These are phyloP conservation scores for Fusarium metavorans DNA, from an alignment of 2,329 filamentous ascomycete species.

Conservation along the genomic window DNA sequence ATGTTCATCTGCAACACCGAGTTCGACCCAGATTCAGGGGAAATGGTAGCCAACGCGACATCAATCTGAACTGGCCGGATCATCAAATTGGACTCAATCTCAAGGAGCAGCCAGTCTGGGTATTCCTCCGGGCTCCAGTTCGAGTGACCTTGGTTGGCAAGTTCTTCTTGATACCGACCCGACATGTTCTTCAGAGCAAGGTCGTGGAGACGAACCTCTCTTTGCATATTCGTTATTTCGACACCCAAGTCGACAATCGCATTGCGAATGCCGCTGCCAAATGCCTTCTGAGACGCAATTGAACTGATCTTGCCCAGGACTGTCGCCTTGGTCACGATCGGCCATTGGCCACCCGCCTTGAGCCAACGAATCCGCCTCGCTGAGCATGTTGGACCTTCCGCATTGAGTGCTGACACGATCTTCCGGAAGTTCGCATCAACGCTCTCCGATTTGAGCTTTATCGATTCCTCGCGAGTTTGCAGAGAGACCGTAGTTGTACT, in stretches of 20 bases:
- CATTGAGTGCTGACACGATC: slow-evolving; percentile 23
- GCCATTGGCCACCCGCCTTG: slow-evolving; percentile 40
- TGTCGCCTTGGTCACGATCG: slow-evolving; percentile 35
- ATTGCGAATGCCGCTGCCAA: slow-evolving; percentile 40
- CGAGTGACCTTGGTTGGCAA: slow-evolving; percentile 56
- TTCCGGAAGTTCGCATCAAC: slow-evolving; percentile 15
- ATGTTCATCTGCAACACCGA: slow-evolving; percentile 76
- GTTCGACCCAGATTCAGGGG: slow-evolving; percentile 63
- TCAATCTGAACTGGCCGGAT: slow-evolving; percentile 72
- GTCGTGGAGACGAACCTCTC: slow-evolving; percentile 64
- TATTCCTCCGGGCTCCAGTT: slow-evolving; percentile 67
- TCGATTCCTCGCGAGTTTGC: slow-evolving; percentile 9
- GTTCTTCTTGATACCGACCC: slow-evolving; percentile 62
- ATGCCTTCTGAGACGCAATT: slow-evolving; percentile 15
- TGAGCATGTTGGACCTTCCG: slow-evolving; percentile 7
- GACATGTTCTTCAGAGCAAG: slow-evolving; percentile 58
- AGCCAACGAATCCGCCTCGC: slow-evolving; percentile 37
- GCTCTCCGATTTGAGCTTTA: not conserved
- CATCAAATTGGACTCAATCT: slow-evolving; percentile 73
- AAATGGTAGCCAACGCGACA: slow-evolving; percentile 71
- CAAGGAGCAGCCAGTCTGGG: slow-evolving; percentile 74
- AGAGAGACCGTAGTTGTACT: not conserved
- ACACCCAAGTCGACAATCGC: slow-evolving; percentile 35
- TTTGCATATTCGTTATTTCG: slow-evolving; percentile 41
- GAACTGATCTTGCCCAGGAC: slow-evolving; percentile 34